Evolutionary conservation across 495 filamentous ascomycete species (phyloP).

Genomic region (Lindgomyces ingoldianus): DNA sequence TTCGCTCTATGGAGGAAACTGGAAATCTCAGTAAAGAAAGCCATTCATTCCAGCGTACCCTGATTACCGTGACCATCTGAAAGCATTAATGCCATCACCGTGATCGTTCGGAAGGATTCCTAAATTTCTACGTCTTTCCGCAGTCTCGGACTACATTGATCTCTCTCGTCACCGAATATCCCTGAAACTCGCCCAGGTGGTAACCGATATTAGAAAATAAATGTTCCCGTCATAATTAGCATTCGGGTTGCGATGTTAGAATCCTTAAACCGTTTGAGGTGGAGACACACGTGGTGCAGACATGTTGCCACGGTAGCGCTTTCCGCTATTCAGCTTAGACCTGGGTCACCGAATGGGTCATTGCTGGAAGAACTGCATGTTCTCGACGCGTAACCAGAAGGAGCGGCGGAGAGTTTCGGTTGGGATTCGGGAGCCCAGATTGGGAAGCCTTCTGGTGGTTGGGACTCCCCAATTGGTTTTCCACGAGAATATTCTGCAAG

Average conservation of each 20-base stretch:
- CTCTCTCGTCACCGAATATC: background rate
- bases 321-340: constrained; percentile 7
- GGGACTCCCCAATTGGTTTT: constrained; percentile 59
- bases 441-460: constrained; percentile 59
- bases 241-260: background rate
- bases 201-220: background rate
- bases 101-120: background rate
- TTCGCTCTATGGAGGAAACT: background rate
- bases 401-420: constrained; percentile 13
- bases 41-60: background rate
- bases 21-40: background rate
- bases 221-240: background rate
- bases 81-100: background rate
- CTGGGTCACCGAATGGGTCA: constrained; percentile 31
- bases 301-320: background rate
- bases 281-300: background rate
- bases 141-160: background rate
- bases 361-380: constrained; percentile 22
- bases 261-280: background rate
- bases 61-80: background rate
- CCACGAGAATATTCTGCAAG: constrained; percentile 65
- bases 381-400: constrained; percentile 30
- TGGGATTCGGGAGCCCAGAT: constrained; percentile 47
- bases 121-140: background rate
- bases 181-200: too few relatives aligned